Evolutionary conservation across 768 basidiomycete species (phyloP), one percentile per base, ranked within the genome.

Genomic region (Suillus lakei): DNA sequence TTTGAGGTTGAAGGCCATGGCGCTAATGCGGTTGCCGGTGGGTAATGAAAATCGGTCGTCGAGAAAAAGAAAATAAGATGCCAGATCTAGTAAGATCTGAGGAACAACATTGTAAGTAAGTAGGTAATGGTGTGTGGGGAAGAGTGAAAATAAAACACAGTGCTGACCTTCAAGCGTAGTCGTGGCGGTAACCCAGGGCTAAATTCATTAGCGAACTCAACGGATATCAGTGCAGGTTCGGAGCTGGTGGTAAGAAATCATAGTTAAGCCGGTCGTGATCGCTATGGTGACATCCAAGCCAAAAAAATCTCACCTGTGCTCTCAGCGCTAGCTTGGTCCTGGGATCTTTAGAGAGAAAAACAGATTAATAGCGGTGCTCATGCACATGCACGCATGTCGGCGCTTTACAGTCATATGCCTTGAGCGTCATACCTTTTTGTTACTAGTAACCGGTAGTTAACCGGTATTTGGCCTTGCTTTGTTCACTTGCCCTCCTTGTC

Each of bases 1-100:
- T 63, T 76, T 78, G 71, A 84, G 76, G 71, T 81, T 81, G 74
- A 82, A 78, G 3, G 76, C 68, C 85, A 84, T 85, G 54, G 61
- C 54, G 61, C 50, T 62, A 51, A 54, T 10, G 38, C n/a, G n/a
- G n/a, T n/a, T n/a, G n/a, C n/a, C 34, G 34, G 21, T 54, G 53
- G 30, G 32, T 13, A 34, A 56, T 36, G 55, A 23, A 36, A 36
- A 38, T 34, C 55, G 34, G 32, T 55, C 32, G 54, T 34, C 12
- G 23, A 32, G 36, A 56, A 56, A 34, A 36, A 56, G 36, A 16
- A 38, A 38, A 38, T 16, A 16, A 26, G 55, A 58, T 23, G 36
- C 23, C 36, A 58, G 55, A 26, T 58, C 36, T 16, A 58, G 23
- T 23, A 38, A 41, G 26, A 18, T 12, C 58, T 41, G 26, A n/a